Base-by-base conservation (phyloP, 495 filamentous ascomycete species). In the Annulohypoxylon bovei region DNA sequence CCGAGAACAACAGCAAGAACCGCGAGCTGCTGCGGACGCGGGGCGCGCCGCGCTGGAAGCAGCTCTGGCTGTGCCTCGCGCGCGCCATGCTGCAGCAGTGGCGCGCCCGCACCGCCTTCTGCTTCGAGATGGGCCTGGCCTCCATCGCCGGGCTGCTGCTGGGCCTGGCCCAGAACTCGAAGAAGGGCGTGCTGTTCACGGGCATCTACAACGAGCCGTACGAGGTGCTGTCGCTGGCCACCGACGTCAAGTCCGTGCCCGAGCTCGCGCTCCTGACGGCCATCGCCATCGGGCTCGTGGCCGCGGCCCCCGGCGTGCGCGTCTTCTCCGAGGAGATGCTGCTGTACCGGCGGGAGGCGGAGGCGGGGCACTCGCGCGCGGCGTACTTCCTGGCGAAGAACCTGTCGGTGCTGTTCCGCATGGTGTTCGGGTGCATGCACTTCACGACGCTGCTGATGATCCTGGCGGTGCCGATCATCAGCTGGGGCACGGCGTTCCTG, bases 351-450 rank as follows among this genome's bases (percentile, higher is more conserved):
- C 83, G 86, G 1, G 86, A 88, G 74, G 77, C 83, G 0, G 80
- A 83, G 25, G 79, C 83, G 0, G 85, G 87, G 0, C 87, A 89
- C 69, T 87, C 84, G 53, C 69, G 80, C 22, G 72, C 81, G 37
- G 85, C 87, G 0, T 88, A 88, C 63, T 89, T 85, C 76, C 30
- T 87, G 0, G 86, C 84, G n/a, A 89, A 89, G 71, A 78, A 83
- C 14, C 9, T 88, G 0, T 78, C 81, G 0, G 82, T 82, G 0
- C 14, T 86, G 1, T 79, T 82, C 1, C 75, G 86, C 5, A 86
- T 88, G 76, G 64, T 80, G 0, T 72, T 88, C n/a, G 81, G 78
- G 4, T 81, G 79, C 55, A 70, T 88, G 18, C 87, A 89, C 73
- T 88, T 88, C 77, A 83, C 85, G 0, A 78, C 83, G 9, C 77